Percentiles rank a stretch among this genome's conserved stretches.
Evolutionary conservation across 345 rosid species (phyloP).

Genomic region (Adansonia digitata): DNA sequence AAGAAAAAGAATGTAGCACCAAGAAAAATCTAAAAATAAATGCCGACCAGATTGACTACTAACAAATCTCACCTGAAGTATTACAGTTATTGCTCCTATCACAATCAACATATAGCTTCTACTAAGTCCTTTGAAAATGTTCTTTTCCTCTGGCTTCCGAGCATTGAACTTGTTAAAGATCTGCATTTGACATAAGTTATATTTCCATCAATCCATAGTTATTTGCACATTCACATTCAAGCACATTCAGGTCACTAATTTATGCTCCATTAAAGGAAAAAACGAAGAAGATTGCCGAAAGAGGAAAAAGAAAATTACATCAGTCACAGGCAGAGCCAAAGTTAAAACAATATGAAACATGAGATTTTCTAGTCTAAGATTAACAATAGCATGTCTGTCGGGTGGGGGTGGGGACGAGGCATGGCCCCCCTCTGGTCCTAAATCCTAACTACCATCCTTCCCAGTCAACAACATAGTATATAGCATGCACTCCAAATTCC

Average conservation of each 20-base stretch:
- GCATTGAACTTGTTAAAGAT: slow-evolving; percentile 92
- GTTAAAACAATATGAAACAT: neutral
- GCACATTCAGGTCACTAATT: neutral
- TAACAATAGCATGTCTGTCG: neutral
- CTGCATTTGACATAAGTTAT: slow-evolving; percentile 31
- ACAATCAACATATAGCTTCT: slow-evolving; percentile 71
- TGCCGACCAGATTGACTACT: neutral
- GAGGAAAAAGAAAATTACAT: too few species aligned
- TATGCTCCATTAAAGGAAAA: neutral
- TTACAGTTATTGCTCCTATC: slow-evolving; percentile 58
- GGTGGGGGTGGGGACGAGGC: neutral
- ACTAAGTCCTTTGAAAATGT: slow-evolving; percentile 69
- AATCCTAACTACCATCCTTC: neutral
- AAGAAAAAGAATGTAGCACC: neutral
- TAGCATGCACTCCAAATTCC: neutral
- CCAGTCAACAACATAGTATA: neutral
- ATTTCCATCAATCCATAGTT: neutral
- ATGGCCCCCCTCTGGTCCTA: neutral
- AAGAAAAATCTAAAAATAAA: neutral
- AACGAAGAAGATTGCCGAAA: too few species aligned
- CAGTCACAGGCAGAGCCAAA: neutral
- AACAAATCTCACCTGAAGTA: slow-evolving; percentile 63
- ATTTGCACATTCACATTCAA: neutral
- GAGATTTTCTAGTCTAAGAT: neutral
- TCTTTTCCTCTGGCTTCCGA: slow-evolving; percentile 83